Conservation (phyloP, 805 yeast species). For the Ogataea wickerhamii region DNA sequence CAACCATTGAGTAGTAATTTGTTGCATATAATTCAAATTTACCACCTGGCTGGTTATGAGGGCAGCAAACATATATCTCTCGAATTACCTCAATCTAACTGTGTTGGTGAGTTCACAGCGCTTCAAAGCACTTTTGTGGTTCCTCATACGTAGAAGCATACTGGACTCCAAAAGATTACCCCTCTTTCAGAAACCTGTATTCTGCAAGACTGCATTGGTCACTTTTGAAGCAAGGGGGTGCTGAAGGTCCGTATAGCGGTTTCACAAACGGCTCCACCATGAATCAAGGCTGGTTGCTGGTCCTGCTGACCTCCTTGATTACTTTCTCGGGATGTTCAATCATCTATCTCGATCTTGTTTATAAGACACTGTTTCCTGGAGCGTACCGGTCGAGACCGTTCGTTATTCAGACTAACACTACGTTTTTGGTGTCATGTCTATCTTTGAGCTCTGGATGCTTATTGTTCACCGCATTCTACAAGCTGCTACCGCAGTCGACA, state of each 20-base stretch:
- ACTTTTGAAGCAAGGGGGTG: too few species aligned
- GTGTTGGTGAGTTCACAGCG: too few species aligned
- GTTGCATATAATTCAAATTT: background rate
- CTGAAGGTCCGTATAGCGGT: too few species aligned
- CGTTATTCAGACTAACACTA: conserved; percentile 53
- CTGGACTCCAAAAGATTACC: too few species aligned
- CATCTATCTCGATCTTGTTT: conserved; percentile 58
- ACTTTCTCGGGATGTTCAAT: conserved; percentile 70
- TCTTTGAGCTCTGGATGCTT: conserved; percentile 82
- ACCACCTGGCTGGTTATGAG: background rate
- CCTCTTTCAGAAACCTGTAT: too few species aligned
- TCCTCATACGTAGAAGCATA: too few species aligned
- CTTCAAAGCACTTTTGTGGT: too few species aligned
- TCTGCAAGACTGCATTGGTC: too few species aligned
- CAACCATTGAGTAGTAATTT: too few species aligned
- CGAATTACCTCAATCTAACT: too few species aligned
- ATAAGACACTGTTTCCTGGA: conserved; percentile 41
- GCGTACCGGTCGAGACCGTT: conserved; percentile 43
- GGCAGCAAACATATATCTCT: background rate
- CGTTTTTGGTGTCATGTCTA: conserved; percentile 68
- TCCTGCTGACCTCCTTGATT: conserved; percentile 61
- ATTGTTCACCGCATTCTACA: conserved; percentile 70
- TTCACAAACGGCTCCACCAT: too few species aligned
- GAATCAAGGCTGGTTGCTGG: conserved; percentile 62
- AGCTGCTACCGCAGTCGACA: conserved; percentile 67